Evolutionary conservation across 768 basidiomycete genomes (phyloP).

Genomic region (Jaapia argillacea): DNA sequence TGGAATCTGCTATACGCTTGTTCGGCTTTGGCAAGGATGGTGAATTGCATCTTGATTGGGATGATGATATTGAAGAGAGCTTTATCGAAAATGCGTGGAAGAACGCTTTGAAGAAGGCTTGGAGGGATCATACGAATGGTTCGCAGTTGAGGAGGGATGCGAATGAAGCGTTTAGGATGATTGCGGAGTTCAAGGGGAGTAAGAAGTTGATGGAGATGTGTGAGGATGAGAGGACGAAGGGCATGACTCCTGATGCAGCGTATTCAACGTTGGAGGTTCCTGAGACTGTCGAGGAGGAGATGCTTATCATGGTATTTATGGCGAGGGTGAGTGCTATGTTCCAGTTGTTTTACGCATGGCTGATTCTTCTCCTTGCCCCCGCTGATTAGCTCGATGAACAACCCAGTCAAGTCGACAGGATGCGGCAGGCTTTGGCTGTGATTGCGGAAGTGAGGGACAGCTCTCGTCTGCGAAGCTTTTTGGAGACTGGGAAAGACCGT

Average conservation of each 20-base stretch:
- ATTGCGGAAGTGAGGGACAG: conserved; percentile 74
- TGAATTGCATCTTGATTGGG: conserved; percentile 56
- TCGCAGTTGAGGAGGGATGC: conserved; percentile 38
- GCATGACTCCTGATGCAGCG: conserved; percentile 62
- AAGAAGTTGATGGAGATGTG: conserved; percentile 35
- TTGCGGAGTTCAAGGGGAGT: conserved; percentile 58
- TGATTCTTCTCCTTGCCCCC: too few species aligned
- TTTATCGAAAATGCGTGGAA: conserved; percentile 69
- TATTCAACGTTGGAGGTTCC: conserved; percentile 65
- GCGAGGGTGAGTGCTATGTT: conserved; percentile 47
- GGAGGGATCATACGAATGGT: conserved; percentile 36
- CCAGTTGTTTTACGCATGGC: conserved; percentile 1
- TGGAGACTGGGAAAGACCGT: conserved; percentile 68
- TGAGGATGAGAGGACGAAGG: conserved; percentile 41
- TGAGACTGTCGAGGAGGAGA: conserved; percentile 63
- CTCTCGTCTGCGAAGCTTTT: conserved; percentile 53
- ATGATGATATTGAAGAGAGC: conserved; percentile 54
- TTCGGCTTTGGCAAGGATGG: conserved; percentile 64
- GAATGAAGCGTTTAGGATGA: conserved; percentile 58
- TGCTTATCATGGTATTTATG: conserved; percentile 61
- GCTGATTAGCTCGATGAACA: conserved; percentile 66
- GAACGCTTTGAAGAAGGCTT: conserved; percentile 43
- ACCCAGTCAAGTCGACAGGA: conserved; percentile 53
- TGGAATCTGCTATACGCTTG: conserved; percentile 30
- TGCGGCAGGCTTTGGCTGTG: conserved; percentile 61